These are phyloP conservation scores for Persicaria tinctoria DNA, from an alignment of 148 eudicot species.

Conservation along the genomic window DNA sequence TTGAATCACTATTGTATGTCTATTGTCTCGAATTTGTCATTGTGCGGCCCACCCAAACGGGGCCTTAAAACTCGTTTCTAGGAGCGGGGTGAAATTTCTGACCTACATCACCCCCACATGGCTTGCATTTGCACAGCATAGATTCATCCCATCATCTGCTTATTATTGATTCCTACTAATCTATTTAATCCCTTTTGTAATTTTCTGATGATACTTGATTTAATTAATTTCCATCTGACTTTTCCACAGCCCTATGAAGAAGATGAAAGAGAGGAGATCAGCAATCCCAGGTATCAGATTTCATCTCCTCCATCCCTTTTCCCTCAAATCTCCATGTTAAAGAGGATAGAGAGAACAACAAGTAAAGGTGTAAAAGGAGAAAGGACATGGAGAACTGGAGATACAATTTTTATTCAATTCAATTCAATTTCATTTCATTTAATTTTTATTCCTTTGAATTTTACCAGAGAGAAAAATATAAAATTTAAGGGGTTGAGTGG, in stretches of 20 bases:
- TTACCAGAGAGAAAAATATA: background rate
- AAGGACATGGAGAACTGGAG: constrained; percentile 1
- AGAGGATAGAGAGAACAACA: background rate
- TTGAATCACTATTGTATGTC: no score
- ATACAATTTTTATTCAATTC: background rate
- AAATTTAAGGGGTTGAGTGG: constrained; percentile 14
- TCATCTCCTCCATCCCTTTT: background rate
- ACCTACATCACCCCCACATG: background rate
- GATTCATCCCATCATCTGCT: no score
- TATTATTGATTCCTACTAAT: background rate
- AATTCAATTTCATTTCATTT: no score
- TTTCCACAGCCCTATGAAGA: background rate
- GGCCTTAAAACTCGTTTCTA: background rate
- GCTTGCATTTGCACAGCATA: constrained; percentile 3
- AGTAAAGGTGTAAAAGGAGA: constrained; percentile 9
- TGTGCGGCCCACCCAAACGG: background rate
- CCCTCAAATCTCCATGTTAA: background rate
- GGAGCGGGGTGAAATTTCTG: background rate
- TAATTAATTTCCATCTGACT: background rate
- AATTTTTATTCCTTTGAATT: no score
- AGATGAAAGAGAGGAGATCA: background rate
- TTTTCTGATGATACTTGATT: background rate
- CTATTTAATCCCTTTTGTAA: background rate
- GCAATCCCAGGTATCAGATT: background rate
- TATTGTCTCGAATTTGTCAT: no score